phyloP scores from a whole-genome alignment of 129 eudicot genomes.

The Arctium minus region DNA sequence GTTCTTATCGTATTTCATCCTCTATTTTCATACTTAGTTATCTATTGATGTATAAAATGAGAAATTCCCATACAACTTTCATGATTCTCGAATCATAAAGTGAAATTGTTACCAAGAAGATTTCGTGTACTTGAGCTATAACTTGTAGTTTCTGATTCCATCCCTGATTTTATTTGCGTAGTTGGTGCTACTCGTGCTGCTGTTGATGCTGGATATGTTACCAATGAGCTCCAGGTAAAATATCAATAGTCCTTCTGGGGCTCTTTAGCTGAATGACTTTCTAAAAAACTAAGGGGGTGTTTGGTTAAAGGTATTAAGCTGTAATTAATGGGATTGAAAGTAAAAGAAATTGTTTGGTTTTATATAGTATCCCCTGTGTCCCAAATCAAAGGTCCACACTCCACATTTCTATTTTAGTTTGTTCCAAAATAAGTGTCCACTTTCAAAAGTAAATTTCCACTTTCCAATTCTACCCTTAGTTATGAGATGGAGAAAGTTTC shows the following conservation, averaged over 20 bases:
- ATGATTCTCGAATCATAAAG: not conserved
- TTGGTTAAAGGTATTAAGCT: no score
- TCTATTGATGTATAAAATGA: not conserved
- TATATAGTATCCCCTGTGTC: no score
- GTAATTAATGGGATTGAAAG: no score
- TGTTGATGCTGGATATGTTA: constrained; percentile 95
- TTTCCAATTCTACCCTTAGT: no score
- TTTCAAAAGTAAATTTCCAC: no score
- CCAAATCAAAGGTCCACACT: no score
- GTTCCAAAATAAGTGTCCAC: no score
- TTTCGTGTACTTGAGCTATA: not conserved
- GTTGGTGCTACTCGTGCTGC: constrained; percentile 99
- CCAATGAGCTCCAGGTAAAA: constrained; percentile 93
- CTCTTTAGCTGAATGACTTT: not conserved
- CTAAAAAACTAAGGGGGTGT: not conserved
- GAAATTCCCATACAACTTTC: not conserved
- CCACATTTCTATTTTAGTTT: no score
- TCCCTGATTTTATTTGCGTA: constrained; percentile 18
- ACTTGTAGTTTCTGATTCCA: constrained; percentile 2
- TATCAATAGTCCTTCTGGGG: not conserved
- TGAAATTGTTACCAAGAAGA: not conserved
- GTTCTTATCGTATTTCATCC: constrained; percentile 28
- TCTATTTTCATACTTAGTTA: not conserved
- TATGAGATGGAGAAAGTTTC: no score
- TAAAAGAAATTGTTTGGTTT: no score